Percentiles rank a stretch among this genome's conserved stretches.
phyloP scores from a whole-genome alignment of 2,329 filamentous ascomycete genomes.

The Cryphonectria radicalis region DNA sequence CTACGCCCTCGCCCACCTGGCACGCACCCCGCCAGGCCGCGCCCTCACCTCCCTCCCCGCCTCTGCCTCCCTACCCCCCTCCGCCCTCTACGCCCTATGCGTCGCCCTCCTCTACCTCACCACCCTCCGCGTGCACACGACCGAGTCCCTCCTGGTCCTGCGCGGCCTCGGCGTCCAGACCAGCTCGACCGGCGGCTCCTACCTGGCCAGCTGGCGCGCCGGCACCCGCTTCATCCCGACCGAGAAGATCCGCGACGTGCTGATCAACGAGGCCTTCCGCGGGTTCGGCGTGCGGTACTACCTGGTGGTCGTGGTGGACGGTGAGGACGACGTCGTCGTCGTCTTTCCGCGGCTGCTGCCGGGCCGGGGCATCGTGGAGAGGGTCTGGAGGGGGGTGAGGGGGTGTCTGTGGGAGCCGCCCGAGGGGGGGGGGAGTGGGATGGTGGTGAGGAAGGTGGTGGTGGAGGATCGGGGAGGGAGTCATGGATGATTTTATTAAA shows the following conservation, averaged over 20 bases:
- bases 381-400: constrained; percentile 86
- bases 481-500: not conserved
- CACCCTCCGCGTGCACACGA: constrained; percentile 54
- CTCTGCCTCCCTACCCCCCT: constrained; percentile 40
- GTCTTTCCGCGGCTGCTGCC: constrained; percentile 88
- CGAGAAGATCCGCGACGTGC: constrained; percentile 86
- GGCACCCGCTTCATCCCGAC: constrained; percentile 77
- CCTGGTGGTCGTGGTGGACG: constrained; percentile 85
- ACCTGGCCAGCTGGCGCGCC: constrained; percentile 51
- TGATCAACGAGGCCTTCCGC: constrained; percentile 92
- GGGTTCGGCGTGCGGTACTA: constrained; percentile 93
- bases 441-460: constrained; percentile 29
- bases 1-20: constrained; percentile 33
- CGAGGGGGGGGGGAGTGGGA: constrained; percentile 26
- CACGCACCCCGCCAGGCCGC: constrained; percentile 40
- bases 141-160: constrained; percentile 87
- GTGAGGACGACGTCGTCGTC: constrained; percentile 87
- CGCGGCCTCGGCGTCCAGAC: constrained; percentile 91
- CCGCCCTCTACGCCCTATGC: constrained; percentile 45
- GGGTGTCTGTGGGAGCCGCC: constrained; percentile 76
- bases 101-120: constrained; percentile 48
- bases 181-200: constrained; percentile 69
- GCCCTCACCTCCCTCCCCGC: constrained; percentile 40
- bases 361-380: constrained; percentile 73
- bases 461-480: constrained; percentile 37